Evolutionary conservation across 2,329 filamentous ascomycete species (phyloP).

Genomic region (Golovinomyces cichoracearum): DNA sequence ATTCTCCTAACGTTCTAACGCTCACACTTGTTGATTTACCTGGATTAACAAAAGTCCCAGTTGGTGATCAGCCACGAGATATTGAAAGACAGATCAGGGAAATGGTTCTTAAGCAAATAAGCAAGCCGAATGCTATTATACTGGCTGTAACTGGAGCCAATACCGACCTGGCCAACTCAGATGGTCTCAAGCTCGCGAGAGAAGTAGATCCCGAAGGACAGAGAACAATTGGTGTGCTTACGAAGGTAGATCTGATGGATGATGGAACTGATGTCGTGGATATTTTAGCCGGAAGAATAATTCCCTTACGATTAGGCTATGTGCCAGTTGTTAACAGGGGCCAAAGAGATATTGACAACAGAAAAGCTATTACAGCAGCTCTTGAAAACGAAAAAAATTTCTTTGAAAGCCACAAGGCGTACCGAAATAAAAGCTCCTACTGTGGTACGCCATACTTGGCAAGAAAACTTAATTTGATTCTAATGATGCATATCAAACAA

Average conservation of each 20-base stretch:
- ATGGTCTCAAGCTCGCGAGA: conserved; percentile 81
- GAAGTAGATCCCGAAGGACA: conserved; percentile 96
- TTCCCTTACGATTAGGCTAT: conserved; percentile 80
- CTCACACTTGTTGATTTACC: conserved; percentile 90
- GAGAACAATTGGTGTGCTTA: conserved; percentile 91
- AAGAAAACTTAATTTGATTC: conserved; percentile 85
- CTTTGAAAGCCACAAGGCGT: conserved; percentile 96
- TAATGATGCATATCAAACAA: conserved; percentile 99
- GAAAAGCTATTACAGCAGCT: conserved; percentile 73
- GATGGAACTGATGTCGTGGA: conserved; percentile 95
- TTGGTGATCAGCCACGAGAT: conserved; percentile 86
- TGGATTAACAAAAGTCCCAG: conserved; percentile 84
- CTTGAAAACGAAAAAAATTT: conserved; percentile 88
- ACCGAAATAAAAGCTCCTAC: conserved; percentile 94
- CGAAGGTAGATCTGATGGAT: conserved; percentile 98
- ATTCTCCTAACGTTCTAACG: conserved; percentile 93
- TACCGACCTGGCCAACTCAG: conserved; percentile 93
- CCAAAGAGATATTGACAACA: conserved; percentile 95
- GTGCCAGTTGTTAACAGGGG: conserved; percentile 95
- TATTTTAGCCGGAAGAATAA: conserved; percentile 90
- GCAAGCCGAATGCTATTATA: conserved; percentile 94
- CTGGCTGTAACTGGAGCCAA: conserved; percentile 90
- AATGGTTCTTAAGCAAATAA: conserved; percentile 97
- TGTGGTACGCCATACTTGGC: conserved; percentile 94
- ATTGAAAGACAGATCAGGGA: conserved; percentile 92